phyloP scores from a whole-genome alignment of 306 rosid genomes.

The Benincasa hispida region DNA sequence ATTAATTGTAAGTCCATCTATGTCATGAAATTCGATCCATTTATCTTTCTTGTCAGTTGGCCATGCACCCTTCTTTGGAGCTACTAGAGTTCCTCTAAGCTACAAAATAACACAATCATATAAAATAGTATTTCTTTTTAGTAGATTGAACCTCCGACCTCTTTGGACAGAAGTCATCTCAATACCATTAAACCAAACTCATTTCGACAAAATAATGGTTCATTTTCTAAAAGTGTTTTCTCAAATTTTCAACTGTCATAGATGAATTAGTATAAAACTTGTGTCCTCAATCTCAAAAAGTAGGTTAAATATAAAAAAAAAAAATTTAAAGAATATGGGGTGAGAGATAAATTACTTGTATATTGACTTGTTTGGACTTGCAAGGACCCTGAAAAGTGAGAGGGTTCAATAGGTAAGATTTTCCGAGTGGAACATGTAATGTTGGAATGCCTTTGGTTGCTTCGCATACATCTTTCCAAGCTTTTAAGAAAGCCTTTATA shows the following conservation, averaged over 20 bases:
- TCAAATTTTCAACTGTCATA: no score
- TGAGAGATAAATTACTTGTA: constrained; percentile 15
- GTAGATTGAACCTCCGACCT: no score
- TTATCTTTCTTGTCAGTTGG: not conserved
- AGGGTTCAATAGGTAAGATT: constrained; percentile 29
- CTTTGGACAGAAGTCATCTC: no score
- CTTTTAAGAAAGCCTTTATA: constrained; percentile 32
- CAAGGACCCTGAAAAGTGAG: constrained; percentile 37
- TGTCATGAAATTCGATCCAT: constrained; percentile 3
- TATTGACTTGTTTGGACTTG: constrained; percentile 11
- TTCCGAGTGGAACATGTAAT: constrained; percentile 22
- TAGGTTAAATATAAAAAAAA: no score
- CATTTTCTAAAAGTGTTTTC: no score
- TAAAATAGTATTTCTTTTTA: no score
- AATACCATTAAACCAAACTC: no score
- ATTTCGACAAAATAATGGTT: no score
- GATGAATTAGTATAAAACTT: no score
- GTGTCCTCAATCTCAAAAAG: no score
- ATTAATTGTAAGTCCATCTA: not conserved
- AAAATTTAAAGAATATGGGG: not conserved
- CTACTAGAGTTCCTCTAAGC: constrained; percentile 1
- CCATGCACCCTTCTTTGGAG: constrained; percentile 11
- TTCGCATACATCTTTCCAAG: constrained; percentile 32
- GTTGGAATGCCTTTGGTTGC: constrained; percentile 15
- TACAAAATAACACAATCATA: not conserved